Evolutionary conservation across 2,329 filamentous ascomycete species (phyloP).

Genomic region (Colletotrichum sp.): DNA sequence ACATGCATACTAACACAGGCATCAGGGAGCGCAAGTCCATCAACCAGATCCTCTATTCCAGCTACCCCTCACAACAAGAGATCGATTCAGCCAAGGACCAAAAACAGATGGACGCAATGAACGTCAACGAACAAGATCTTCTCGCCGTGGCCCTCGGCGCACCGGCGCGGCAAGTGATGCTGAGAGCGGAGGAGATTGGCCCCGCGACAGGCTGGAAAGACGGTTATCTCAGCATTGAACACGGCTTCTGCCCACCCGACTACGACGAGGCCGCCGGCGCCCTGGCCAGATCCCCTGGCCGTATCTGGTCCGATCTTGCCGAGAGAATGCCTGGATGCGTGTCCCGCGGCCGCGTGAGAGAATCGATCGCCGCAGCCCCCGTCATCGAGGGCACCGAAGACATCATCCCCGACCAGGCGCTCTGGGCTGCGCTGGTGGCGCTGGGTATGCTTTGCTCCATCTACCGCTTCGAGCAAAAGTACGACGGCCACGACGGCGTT

Average conservation of each 20-base stretch:
- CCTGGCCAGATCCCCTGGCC: conserved; percentile 49
- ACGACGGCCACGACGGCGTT: conserved; percentile 56
- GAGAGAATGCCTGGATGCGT: conserved; percentile 59
- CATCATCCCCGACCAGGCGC: conserved; percentile 53
- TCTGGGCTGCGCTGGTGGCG: conserved; percentile 57
- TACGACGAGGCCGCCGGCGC: conserved; percentile 53
- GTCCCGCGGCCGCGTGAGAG: conserved; percentile 51
- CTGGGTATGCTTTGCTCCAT: conserved; percentile 59
- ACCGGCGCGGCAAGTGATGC: conserved; percentile 57
- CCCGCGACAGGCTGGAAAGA: conserved; percentile 56
- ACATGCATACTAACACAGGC: neutral
- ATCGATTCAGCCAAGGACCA: conserved; percentile 42
- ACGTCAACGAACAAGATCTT: conserved; percentile 51
- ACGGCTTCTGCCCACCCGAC: conserved; percentile 57
- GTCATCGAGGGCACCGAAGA: conserved; percentile 54
- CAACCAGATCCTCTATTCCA: conserved; percentile 51
- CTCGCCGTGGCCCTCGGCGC: conserved; percentile 58
- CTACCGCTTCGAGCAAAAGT: conserved; percentile 56
- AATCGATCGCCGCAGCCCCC: conserved; percentile 51
- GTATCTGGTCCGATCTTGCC: conserved; percentile 58
- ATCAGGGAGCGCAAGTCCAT: conserved; percentile 49
- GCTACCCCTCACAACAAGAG: conserved; percentile 44
- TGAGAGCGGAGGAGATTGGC: conserved; percentile 56
- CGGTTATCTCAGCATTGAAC: conserved; percentile 54
- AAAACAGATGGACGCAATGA: conserved; percentile 48